These are phyloP conservation scores for Metarhizium brunneum DNA, from an alignment of 2,329 filamentous ascomycete species.

Conservation along the genomic window DNA sequence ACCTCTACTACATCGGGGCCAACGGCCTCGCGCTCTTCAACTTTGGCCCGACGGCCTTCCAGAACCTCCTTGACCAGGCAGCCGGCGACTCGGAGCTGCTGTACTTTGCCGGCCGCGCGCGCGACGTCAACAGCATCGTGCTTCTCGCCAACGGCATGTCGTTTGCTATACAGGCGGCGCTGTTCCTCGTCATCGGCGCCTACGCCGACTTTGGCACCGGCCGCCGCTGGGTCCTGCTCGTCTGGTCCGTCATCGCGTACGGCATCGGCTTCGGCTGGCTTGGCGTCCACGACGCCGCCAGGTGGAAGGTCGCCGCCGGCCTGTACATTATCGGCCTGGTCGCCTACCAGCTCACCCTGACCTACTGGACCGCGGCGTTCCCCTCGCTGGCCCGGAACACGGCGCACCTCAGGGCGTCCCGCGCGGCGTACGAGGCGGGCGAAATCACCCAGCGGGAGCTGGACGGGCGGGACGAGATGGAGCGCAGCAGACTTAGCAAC, in stretches of 20 bases:
- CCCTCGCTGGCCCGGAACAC: conserved; percentile 29
- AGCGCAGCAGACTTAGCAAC: conserved; percentile 55
- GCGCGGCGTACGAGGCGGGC: conserved; percentile 24
- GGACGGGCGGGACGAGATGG: conserved; percentile 50
- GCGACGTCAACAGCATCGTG: conserved; percentile 57
- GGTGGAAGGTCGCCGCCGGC: conserved; percentile 52
- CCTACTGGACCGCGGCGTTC: conserved; percentile 58
- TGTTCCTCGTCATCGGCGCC: conserved; percentile 42
- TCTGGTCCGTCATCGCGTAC: conserved; percentile 50
- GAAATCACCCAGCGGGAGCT: conserved; percentile 50
- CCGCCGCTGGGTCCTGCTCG: conserved; percentile 52
- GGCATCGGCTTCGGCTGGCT: conserved; percentile 59
- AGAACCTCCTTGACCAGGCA: conserved; percentile 54
- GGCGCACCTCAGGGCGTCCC: conserved; percentile 22
- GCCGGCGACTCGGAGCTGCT: conserved; percentile 42
- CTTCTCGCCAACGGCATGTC: conserved; percentile 57
- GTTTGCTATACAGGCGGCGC: conserved; percentile 55
- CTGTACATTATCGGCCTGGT: conserved; percentile 60
- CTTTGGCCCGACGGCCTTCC: conserved; percentile 55
- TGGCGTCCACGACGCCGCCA: conserved; percentile 47
- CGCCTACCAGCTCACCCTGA: conserved; percentile 56
- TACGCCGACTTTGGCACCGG: conserved; percentile 58
- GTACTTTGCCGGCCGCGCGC: conserved; percentile 43
- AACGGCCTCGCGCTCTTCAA: conserved; percentile 56
- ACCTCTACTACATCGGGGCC: conserved; percentile 54